Evolutionary conservation across 371 early-diverging fungal genomes (phyloP), one percentile per base, ranked within the genome.

Genomic region (Mucor indicus): DNA sequence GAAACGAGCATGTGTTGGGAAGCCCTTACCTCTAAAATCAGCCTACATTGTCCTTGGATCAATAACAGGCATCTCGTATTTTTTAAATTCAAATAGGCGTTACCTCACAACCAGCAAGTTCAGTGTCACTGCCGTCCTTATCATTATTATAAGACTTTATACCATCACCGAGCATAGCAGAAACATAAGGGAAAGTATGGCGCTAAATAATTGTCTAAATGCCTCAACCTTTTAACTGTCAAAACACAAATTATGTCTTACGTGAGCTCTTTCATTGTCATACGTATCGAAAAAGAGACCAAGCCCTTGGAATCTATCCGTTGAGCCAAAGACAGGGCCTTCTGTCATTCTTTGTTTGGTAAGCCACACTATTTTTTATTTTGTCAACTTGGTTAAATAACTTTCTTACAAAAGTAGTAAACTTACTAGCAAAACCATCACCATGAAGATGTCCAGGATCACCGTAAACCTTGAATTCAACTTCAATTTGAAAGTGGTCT

Each of bases 211-310:
- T n/a, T n/a, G n/a, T n/a, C n/a, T n/a, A n/a, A n/a, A n/a, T n/a
- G n/a, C n/a, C n/a, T n/a, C n/a, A n/a, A n/a, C n/a, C n/a, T n/a
- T n/a, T n/a, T n/a, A n/a, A n/a, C n/a, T n/a, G n/a, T n/a, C n/a
- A n/a, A n/a, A n/a, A n/a, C n/a, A n/a, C n/a, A n/a, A n/a, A n/a
- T n/a, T n/a, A n/a, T 9, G 4, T 55, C 79, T 59, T 82, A 88
- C 91, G 45, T 79, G 68, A 50, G 90, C 87, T 45, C 84, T 65
- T 46, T 86, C 79, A 61, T 98, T 98, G 48, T 91, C 83, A 68
- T 94, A 97, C 22, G 98, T 95, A 67, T 97, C 98, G 59, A 98
- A 95, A 57, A 97, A 91, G 44, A 98, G 54, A 27, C 96, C 98
- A 13, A 98, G 77, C 2, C 98, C 98, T 35, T 84, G 80, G 62